Evolutionary conservation across 2,329 filamentous ascomycete species (phyloP), one percentile per base, ranked within the genome.

Genomic region (Colletotrichum graminicola): DNA sequence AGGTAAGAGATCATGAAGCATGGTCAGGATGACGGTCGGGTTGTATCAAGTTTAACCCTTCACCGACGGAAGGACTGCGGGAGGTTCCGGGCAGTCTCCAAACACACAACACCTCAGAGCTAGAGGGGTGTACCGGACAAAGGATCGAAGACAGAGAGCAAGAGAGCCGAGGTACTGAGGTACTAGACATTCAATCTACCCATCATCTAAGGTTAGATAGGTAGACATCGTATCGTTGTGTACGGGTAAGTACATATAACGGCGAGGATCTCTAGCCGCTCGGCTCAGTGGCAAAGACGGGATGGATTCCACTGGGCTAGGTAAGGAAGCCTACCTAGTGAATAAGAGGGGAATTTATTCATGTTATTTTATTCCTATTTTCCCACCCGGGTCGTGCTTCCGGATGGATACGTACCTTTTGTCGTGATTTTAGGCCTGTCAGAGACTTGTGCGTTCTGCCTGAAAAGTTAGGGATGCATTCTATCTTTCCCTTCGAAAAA

Each of bases 251-350:
- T 47, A 21, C 21, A 47, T 10, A 18, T n/a, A 29, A 18, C 32
- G 45, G 29, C 45, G 54, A 41, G 36, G n/a, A 62, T 39, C 49
- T 21, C 34, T 41, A 23, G 43, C 16, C 63, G 57, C 41, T 67
- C 65, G 54, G 57, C 21, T 60, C 39, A 55, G 68, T 71, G 68
- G 59, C 43, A 68, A 59, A 59, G 59, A 60, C 59, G 65, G 52
- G 64, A 62, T 45, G 57, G n/a, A 54, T 67, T 67, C 52, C 59
- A 71, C 32, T 59, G 34, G 47, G 43, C 67, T 71, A 39, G 2
- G 43, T n/a, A 23, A 47, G 21, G 68, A 68, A 67, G 52, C 59
- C 39, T 43, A 39, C 52, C 59, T 71, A 68, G 65, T 68, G 52
- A 59, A 47, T 7, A 5, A 23, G 10, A 47, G 6, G 43, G 43